Conservation (phyloP, 1,284 basidiomycete species). For the Anthracocystis panici-leucophaei region DNA sequence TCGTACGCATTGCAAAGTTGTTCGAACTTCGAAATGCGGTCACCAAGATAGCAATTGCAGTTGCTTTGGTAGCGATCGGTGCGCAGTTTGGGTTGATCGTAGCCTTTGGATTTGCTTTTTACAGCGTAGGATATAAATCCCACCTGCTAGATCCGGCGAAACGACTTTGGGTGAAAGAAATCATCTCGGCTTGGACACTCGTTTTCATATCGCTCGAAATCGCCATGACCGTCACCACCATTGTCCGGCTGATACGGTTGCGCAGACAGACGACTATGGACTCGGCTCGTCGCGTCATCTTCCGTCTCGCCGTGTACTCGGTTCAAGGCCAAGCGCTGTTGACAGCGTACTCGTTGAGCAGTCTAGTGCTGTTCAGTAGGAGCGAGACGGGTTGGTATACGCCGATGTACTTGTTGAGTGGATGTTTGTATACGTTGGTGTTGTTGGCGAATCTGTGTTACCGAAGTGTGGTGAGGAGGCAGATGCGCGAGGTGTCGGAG, state of each 20-base stretch:
- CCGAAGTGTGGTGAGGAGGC: constrained; percentile 12
- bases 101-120: constrained; percentile 28
- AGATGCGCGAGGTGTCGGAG: neutral
- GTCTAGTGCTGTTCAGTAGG: constrained; percentile 19
- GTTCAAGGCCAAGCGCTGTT: constrained; percentile 33
- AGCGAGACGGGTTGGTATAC: constrained; percentile 27
- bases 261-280: constrained; percentile 22
- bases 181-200: constrained; percentile 28
- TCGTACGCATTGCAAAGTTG: constrained; percentile 27
- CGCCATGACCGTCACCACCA: constrained; percentile 27
- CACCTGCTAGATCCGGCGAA: constrained; percentile 2
- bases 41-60: neutral
- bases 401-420: constrained; percentile 25
- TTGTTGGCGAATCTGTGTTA: constrained; percentile 35
- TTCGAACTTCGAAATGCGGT: constrained; percentile 6
- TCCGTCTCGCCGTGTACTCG: constrained; percentile 31
- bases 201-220: constrained; percentile 30
- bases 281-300: constrained; percentile 14
- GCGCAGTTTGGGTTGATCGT: constrained; percentile 22
- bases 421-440: constrained; percentile 30
- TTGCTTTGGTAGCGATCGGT: neutral
- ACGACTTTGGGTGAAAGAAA: constrained; percentile 12
- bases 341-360: constrained; percentile 13
- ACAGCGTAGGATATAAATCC: constrained; percentile 14
- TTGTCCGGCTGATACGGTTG: constrained; percentile 18